Evolutionary conservation across 306 rosid genomes (phyloP), one percentile per base, ranked within the genome.

Genomic region (Inga laurina): DNA sequence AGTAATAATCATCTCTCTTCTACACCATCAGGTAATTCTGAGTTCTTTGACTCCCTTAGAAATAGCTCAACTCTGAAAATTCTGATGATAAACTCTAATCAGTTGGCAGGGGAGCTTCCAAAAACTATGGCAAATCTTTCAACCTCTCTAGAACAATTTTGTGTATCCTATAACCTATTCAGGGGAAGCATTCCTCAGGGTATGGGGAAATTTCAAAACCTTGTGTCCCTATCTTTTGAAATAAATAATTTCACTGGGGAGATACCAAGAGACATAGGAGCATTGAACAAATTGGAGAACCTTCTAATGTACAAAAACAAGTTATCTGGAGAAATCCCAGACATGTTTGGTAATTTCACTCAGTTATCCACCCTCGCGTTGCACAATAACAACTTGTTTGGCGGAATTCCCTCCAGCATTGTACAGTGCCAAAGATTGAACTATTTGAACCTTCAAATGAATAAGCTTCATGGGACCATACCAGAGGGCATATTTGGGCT

Each of bases 291-390:
- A 24, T 59, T 88, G 52, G 32, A 3, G 66, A 10, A 0, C 8
- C 72, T 88, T n/a, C 0, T 1, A 18, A 12, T 75, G 44, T 4
- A 71, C 66, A 12, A 2, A 12, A 88, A 88, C 24, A 27, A 27
- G 10, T 70, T 88, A n/a, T 86, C 88, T 7, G 83, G 88, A n/a
- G 86, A 86, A 66, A 82, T 88, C 82, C 89, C 89, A 0, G 85
- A 88, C 16, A 72, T 84, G 2, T 88, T 88, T 82, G 86, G 91
- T 18, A 88, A 88, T 81, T 62, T 86, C 4, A 56, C 91, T 12
- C 75, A 54, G 66, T 46, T 86, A 2, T 56, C 1, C 64, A 1
- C 0, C 14, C 86, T 84, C 56, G 6, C 0, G 70, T n/a, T 88
- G 80, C 51, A 71, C 30, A 5, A 30, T 4, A 86, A 88, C 76